Evolutionary conservation across 306 rosid species (phyloP), one percentile per base, ranked within the genome.

Genomic region (Arachis hypogaea): DNA sequence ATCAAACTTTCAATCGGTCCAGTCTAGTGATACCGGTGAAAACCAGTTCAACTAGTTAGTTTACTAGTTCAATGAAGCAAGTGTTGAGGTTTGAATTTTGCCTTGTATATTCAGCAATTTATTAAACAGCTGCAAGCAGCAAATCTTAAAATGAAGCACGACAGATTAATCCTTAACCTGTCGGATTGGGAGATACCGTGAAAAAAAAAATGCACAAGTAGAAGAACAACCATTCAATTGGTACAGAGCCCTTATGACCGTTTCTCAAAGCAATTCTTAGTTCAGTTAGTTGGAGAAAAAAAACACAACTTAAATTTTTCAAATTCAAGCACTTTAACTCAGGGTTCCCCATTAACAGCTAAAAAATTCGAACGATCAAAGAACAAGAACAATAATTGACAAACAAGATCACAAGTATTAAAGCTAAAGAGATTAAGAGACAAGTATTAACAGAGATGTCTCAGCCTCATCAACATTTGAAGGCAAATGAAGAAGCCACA

Each of bases 401-500:
- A 63, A 7, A 6, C 0, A 14, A 49, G 60, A 14, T 59, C 28
- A 68, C 18, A 22, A 41, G 69, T n/a, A 33, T 0, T 14, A n/a
- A 4, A 40, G 46, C 28, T 57, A 57, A 22, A 28, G 12, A 33
- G 7, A 7, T n/a, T 41, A 11, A 46, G 22, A 73, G 33, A 22
- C 41, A 12, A 59, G 36, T 30, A 29, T 12, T 49, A 8, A 12
- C 30, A 57, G 5, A 46, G 44, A 50, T 57, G 46, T 5, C 42
- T 66, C 10, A 51, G 55, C 59, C 73, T 60, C 63, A 58, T 10
- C 7, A 69, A 67, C 54, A 66, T 7, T 43, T 18, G 18, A 36
- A 22, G 11, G 61, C 9, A 50, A 41, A 61, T 43, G 56, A 63
- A 69, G 66, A 40, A 75, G 4, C 38, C 44, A 12, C 28, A 55